Conservation (phyloP, 2,329 filamentous ascomycete genomes). For the Zymoseptoria passerinii region DNA sequence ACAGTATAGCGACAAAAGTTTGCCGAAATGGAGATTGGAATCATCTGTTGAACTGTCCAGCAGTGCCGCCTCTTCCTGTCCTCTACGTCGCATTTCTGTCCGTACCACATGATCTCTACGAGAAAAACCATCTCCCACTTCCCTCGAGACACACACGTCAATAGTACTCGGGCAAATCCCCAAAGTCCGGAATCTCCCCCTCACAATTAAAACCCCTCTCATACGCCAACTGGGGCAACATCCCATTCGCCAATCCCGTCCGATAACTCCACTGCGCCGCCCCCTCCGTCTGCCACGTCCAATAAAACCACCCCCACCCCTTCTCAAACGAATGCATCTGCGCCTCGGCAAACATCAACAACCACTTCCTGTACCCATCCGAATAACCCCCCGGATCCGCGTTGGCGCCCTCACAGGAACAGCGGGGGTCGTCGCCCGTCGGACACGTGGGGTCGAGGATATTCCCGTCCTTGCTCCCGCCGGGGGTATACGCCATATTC, state of each 20-base stretch:
- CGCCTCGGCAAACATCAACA: conserved; percentile 84
- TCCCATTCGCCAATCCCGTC: conserved; percentile 65
- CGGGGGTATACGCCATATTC: conserved; percentile 41
- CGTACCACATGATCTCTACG: background rate
- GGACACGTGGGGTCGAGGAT: conserved; percentile 70
- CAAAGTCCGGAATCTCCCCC: conserved; percentile 34
- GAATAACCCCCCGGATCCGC: conserved; percentile 61
- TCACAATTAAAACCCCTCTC: conserved; percentile 37
- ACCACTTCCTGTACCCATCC: conserved; percentile 69
- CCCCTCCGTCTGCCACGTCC: conserved; percentile 91
- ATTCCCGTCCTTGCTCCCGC: conserved; percentile 50
- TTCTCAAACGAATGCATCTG: conserved; percentile 94
- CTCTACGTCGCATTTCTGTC: background rate
- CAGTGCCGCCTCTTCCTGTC: background rate
- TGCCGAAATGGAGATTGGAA: background rate
- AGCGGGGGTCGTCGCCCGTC: conserved; percentile 50
- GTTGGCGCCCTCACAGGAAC: conserved; percentile 69
- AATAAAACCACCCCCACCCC: conserved; percentile 98
- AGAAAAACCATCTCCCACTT: background rate
- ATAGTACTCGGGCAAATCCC: conserved; percentile 40
- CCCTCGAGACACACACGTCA: conserved; percentile 11
- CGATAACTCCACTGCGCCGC: conserved; percentile 90
- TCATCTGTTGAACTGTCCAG: background rate
- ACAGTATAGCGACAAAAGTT: background rate
- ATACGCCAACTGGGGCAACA: conserved; percentile 55